Conservation (phyloP, 148 eudicot genomes). For the Cornus kousa region DNA sequence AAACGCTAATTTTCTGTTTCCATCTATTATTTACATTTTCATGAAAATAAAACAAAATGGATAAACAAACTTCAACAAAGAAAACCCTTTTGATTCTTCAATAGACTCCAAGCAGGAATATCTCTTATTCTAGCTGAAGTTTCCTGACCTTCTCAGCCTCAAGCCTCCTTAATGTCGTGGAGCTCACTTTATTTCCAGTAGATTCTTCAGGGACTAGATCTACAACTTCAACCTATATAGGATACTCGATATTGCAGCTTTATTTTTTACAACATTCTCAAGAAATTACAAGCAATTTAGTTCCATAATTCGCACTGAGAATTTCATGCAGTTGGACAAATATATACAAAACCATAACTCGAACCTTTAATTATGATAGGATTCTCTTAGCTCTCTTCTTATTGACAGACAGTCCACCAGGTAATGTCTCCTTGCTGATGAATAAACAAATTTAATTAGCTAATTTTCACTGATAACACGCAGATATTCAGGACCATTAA, state of each 20-base stretch:
- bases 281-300: background rate
- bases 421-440: slow-evolving; percentile 81
- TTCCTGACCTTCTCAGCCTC: slow-evolving; percentile 69
- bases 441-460: slow-evolving; percentile 13
- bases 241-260: background rate
- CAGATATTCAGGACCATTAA: too few relatives aligned
- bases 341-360: background rate
- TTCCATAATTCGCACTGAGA: background rate
- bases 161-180: slow-evolving; percentile 73
- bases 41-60: background rate
- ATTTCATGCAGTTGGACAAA: background rate
- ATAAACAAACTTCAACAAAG: background rate
- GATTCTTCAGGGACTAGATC: slow-evolving; percentile 71
- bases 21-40: background rate
- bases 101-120: background rate
- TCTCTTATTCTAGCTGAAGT: slow-evolving; percentile 21
- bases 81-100: background rate
- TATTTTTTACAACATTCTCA: background rate
- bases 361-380: slow-evolving; percentile 69
- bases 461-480: background rate
- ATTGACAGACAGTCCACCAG: slow-evolving; percentile 81
- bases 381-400: slow-evolving; percentile 73
- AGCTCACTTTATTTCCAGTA: slow-evolving; percentile 77
- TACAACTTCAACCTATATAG: slow-evolving; percentile 82
- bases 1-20: background rate